phyloP scores from a whole-genome alignment of 73 alveolate genomes.

The Tetrahymena elliotti region DNA sequence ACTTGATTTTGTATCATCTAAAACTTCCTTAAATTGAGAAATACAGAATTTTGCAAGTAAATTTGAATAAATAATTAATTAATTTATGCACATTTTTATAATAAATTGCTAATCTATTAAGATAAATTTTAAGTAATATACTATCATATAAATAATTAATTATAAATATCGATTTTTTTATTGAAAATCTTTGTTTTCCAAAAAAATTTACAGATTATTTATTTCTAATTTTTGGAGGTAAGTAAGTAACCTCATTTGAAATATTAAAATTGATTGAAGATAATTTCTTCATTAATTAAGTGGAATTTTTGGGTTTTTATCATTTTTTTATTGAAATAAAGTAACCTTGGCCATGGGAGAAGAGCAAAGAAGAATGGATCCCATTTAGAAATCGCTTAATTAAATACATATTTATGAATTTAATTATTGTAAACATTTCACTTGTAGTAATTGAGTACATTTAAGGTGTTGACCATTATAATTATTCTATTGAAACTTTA shows the following conservation, averaged over 20 bases:
- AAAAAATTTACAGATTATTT: no score
- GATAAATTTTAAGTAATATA: no score
- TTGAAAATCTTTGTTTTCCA: no score
- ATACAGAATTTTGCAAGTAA: slow-evolving; percentile 41
- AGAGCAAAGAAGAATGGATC: slow-evolving; percentile 52
- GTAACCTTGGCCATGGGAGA: slow-evolving; percentile 79
- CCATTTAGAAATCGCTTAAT: slow-evolving; percentile 1
- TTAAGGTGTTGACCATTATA: neutral
- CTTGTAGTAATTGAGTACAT: neutral
- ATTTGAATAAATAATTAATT: neutral
- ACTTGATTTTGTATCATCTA: slow-evolving; percentile 8
- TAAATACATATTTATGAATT: slow-evolving; percentile 21
- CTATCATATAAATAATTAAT: no score
- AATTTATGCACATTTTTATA: neutral
- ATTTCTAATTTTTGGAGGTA: no score
- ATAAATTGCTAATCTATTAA: no score
- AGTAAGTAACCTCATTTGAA: no score
- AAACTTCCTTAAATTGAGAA: slow-evolving; percentile 56
- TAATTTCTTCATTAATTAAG: no score
- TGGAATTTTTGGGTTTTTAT: no score
- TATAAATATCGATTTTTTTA: no score
- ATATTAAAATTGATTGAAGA: no score
- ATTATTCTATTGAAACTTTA: neutral
- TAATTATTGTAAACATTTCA: neutral
- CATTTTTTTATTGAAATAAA: neutral